Percentiles rank a stretch among this genome's conserved stretches.
Evolutionary conservation across 1,139 yeast genomes (phyloP).

Genomic region (Suhomyces panamericanus): DNA sequence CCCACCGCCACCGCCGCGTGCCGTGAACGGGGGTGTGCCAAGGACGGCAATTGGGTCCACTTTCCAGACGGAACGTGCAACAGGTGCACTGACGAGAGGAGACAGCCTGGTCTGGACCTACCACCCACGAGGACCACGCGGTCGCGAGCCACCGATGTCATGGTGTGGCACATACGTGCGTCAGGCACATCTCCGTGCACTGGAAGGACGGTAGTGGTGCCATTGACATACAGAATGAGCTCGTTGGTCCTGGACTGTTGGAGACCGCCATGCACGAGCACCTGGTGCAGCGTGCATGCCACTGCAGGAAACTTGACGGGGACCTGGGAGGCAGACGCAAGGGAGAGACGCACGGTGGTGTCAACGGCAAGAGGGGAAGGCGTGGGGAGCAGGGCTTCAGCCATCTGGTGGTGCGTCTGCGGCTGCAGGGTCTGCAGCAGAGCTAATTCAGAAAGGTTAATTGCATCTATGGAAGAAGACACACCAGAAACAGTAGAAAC

Average conservation of each 20-base stretch:
- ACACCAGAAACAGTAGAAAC: too few species aligned
- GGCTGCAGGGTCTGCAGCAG: too few species aligned
- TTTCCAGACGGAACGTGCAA: slow-evolving; percentile 34
- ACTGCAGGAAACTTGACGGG: slow-evolving; percentile 53
- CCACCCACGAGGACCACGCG: slow-evolving; percentile 61
- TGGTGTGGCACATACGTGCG: slow-evolving; percentile 63
- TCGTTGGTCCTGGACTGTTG: slow-evolving; percentile 42
- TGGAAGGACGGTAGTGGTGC: slow-evolving; percentile 2
- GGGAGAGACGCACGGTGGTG: slow-evolving; percentile 6
- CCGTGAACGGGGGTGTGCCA: slow-evolving; percentile 53
- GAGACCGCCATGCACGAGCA: slow-evolving; percentile 57
- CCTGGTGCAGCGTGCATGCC: slow-evolving; percentile 20
- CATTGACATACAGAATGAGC: slow-evolving; percentile 17
- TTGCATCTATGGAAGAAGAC: too few species aligned
- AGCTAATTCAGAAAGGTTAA: too few species aligned
- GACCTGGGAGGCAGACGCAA: slow-evolving; percentile 14
- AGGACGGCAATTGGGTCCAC: slow-evolving; percentile 37
- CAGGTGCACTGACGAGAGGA: slow-evolving; percentile 35
- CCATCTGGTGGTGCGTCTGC: too few species aligned
- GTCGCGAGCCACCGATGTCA: slow-evolving; percentile 32
- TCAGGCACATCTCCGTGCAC: slow-evolving; percentile 21
- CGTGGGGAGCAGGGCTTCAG: too few species aligned
- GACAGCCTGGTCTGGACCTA: slow-evolving; percentile 57
- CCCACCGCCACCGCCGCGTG: slow-evolving; percentile 48
- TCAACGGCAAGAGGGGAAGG: background rate